Base-by-base conservation (phyloP, 768 basidiomycete genomes). In the Russula compacta region DNA sequence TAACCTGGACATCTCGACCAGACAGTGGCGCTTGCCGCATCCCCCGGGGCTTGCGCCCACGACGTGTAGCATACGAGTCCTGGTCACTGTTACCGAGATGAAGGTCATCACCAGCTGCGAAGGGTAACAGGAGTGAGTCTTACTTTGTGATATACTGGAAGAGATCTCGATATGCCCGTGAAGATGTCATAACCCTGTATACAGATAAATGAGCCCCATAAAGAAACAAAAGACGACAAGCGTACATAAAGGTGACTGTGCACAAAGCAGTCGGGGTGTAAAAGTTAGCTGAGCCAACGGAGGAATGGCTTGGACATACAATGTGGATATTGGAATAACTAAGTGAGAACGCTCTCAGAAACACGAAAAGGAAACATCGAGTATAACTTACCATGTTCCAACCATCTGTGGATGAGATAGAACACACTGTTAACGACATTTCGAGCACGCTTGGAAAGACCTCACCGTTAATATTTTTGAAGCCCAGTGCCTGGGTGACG, bases 261-360 rank as follows among this genome's bases (percentile, higher is more conserved):
- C 21, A 6, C 11, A 14, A 14, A 47, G 24, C 4, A 24, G 12
- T 24, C 4, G 19, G 8, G 46, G 7, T 33, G 47, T 17, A 0
- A 44, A 53, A 24, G 38, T 53, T 38, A 64, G 61, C 12, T 6
- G 11, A n/a, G n/a, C 2, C 2, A 35, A 49, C 12, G 21, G 2
- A 2, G 10, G 36, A 19, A 29, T 19, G 29, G 52, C 38, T 6
- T n/a, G 9, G 10, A 55, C 64, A 33, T 44, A 65, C 64, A 33
- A 50, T 65, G 64, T 8, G 64, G 64, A 19, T 54, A 64, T 59
- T 65, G 64, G 29, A 65, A 65, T 61, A 65, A 63, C 64, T 65
- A 40, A 2, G 38, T 17, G 35, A 14, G 10, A 33, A 43, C 3
- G 21, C 4, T 19, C 0, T 63, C 39, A 63, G 46, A 40, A 53